Base-by-base conservation (phyloP, 495 filamentous ascomycete genomes). In the Penicillium tannophilum region DNA sequence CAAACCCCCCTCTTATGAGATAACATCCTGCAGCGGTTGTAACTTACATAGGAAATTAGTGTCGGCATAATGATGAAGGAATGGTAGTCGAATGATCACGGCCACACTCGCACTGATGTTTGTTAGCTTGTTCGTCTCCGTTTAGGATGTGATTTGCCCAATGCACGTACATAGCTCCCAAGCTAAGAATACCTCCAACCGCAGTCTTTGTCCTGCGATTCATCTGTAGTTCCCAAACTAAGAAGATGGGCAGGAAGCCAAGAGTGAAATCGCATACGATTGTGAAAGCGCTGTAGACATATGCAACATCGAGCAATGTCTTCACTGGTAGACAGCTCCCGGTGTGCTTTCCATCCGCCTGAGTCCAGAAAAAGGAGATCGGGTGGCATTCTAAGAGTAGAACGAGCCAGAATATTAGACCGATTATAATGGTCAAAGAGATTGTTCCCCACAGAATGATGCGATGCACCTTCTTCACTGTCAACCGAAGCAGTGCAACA, bases 401-500 rank as follows among this genome's bases (percentile, higher is more conserved):
- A n/a, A 75, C 6, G 2, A 74, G 28, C 55, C 64, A 66, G 42
- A 71, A 68, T 16, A 72, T 41, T 4, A 78, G 52, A 1, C 70
- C 70, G 8, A 72, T 52, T 2, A 64, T 43, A 6, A 63, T 56
- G 0, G 72, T 65, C 3, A 77, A 49, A 1, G n/a, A 66, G 28
- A 76, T 73, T 9, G 75, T 66, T 4, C 43, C 35, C 55, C 63
- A 77, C 4, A 79, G 55, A 46, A 74, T 66, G 1, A 63, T 52
- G 16, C 46, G 61, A 45, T 78, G 75, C 0, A 51, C 2, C 12
- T 24, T 55, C 6, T 62, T 49, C 17, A 76, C 63, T 0, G 75
- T 75, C 28, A 80, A 63, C 33, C 78, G 75, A 36, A 80, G 67
- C 8, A 79, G 63, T n/a, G 74, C 71, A 28, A 76, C 44, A 20